These are phyloP conservation scores for Entamoeba moshkovskii DNA, from an alignment of 208 protist species.

Conservation along the genomic window DNA sequence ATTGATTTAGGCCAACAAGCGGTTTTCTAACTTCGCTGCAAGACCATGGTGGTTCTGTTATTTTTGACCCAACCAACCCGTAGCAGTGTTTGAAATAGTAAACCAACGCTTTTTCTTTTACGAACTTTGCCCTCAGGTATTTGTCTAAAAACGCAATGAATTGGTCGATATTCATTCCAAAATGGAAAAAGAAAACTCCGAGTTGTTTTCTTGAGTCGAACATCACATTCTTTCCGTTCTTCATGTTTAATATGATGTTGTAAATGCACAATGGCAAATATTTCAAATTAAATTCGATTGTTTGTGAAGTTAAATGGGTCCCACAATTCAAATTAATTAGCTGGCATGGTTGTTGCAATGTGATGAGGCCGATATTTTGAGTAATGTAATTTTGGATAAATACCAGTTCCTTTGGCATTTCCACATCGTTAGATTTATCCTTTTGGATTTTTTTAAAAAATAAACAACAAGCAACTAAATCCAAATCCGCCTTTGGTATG, in stretches of 20 bases:
- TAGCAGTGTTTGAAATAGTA: neutral
- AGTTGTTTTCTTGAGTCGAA: neutral
- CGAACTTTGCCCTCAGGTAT: neutral
- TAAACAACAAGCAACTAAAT: neutral
- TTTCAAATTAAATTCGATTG: neutral
- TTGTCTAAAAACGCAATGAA: neutral
- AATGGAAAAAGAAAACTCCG: neutral
- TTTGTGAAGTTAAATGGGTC: neutral
- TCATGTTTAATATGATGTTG: neutral
- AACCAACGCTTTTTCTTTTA: neutral
- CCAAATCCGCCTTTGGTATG: neutral
- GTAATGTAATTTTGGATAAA: neutral
- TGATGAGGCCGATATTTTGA: neutral
- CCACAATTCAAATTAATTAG: too few relatives aligned
- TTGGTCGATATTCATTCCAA: neutral
- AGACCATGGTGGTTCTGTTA: neutral
- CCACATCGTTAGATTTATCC: neutral
- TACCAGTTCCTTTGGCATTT: neutral
- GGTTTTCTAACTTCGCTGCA: neutral
- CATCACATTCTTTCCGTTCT: neutral
- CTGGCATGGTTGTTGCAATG: neutral
- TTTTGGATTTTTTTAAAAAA: neutral
- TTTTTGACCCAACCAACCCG: neutral
- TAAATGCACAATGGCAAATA: neutral
- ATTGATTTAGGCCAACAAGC: neutral